These are phyloP conservation scores for Neurospora tetraspora DNA, from an alignment of 495 filamentous ascomycete genomes.

Conservation along the genomic window DNA sequence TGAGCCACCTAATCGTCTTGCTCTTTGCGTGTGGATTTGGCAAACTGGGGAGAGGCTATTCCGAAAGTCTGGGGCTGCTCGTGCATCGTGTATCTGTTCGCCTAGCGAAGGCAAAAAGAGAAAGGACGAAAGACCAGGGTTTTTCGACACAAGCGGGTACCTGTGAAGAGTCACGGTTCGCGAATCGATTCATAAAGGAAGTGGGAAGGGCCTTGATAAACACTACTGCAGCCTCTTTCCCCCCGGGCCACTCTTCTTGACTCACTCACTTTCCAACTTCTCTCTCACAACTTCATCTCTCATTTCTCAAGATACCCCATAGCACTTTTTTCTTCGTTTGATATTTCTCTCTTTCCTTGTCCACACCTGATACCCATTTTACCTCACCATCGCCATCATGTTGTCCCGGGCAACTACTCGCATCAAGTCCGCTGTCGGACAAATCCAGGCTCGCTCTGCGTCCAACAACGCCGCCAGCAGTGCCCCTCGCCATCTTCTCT, in stretches of 20 bases:
- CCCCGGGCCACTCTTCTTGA: neutral
- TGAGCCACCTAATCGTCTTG: neutral
- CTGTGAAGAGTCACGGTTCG: neutral
- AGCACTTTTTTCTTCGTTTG: neutral
- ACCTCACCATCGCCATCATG: conserved; percentile 8
- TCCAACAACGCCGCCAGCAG: conserved; percentile 11
- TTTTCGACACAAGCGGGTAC: neutral
- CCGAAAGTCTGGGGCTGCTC: neutral
- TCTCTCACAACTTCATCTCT: neutral
- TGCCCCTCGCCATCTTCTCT: conserved; percentile 71
- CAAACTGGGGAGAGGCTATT: neutral
- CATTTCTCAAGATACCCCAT: neutral
- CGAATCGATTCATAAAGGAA: neutral
- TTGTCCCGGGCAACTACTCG: conserved; percentile 17
- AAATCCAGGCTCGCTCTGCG: conserved; percentile 16
- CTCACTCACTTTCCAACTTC: neutral
- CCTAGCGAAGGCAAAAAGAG: neutral
- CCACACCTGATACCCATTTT: neutral
- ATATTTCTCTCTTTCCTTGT: neutral
- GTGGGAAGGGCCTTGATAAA: neutral
- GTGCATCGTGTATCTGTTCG: neutral
- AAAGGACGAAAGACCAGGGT: neutral
- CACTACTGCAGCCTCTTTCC: neutral
- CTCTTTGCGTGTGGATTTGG: neutral
- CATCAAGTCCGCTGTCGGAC: conserved; percentile 13